These are phyloP conservation scores for Nothomitra cinnamomea DNA, from an alignment of 2,329 filamentous ascomycete species.

Conservation along the genomic window DNA sequence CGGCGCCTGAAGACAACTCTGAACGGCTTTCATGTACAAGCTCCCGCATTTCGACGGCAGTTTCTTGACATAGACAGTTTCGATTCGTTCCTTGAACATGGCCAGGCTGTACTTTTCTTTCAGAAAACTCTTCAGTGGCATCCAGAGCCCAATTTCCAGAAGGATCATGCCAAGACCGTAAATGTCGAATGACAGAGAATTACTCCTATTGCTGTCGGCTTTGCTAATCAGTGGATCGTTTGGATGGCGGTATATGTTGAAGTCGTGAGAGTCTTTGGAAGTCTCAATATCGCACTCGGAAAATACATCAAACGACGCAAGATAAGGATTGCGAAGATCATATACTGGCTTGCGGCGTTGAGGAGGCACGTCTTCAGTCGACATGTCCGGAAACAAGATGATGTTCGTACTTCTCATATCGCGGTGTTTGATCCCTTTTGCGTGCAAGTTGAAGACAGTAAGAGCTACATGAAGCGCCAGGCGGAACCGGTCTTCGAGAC, in stretches of 20 bases:
- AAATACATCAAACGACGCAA: slow-evolving; percentile 63
- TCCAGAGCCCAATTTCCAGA: slow-evolving; percentile 62
- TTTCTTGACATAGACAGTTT: slow-evolving; percentile 45
- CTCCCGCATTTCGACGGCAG: slow-evolving; percentile 53
- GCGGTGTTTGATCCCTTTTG: slow-evolving; percentile 50
- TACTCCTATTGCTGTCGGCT: slow-evolving; percentile 23
- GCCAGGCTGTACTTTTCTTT: slow-evolving; percentile 41
- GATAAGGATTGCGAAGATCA: slow-evolving; percentile 37
- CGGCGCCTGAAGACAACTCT: slow-evolving; percentile 53
- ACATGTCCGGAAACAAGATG: slow-evolving; percentile 38
- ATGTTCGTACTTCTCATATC: slow-evolving; percentile 52
- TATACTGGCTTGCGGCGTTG: slow-evolving; percentile 26
- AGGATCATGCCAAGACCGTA: slow-evolving; percentile 59
- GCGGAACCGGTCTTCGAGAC: slow-evolving; percentile 59
- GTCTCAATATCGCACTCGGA: slow-evolving; percentile 34
- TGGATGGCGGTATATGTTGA: slow-evolving; percentile 51
- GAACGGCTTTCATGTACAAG: slow-evolving; percentile 58
- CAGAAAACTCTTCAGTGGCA: slow-evolving; percentile 40
- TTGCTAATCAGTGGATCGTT: slow-evolving; percentile 24
- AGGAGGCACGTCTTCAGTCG: slow-evolving; percentile 23
- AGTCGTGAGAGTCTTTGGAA: slow-evolving; percentile 25
- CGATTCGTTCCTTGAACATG: slow-evolving; percentile 46
- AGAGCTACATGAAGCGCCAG: slow-evolving; percentile 56
- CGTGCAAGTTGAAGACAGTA: slow-evolving; percentile 58
- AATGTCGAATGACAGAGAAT: slow-evolving; percentile 36